These are phyloP conservation scores for Atalantia buxifolia DNA, from an alignment of 345 rosid genomes.

Conservation along the genomic window DNA sequence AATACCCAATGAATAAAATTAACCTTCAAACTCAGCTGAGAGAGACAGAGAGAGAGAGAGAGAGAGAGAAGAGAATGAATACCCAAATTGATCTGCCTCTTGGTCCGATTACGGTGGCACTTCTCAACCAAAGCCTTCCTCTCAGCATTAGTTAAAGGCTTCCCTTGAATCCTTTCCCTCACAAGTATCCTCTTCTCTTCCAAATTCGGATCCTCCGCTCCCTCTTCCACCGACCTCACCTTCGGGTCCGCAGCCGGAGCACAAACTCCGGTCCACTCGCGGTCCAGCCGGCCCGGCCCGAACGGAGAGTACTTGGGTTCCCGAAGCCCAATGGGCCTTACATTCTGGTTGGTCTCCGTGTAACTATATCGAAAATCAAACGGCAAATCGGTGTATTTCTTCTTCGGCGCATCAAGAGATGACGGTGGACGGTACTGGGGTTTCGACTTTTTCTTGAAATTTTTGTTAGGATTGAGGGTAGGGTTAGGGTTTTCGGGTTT, in stretches of 20 bases:
- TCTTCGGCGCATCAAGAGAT: constrained; percentile 64
- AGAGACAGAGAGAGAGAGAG: no score
- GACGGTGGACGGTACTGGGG: constrained; percentile 85
- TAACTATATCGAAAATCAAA: constrained; percentile 89
- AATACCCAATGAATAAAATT: not conserved
- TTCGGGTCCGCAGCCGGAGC: constrained; percentile 75
- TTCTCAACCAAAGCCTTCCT: constrained; percentile 69
- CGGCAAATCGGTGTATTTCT: constrained; percentile 53
- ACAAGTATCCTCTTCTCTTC: constrained; percentile 64
- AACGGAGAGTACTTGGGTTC: constrained; percentile 96
- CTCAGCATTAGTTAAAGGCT: constrained; percentile 65
- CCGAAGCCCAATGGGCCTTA: constrained; percentile 82
- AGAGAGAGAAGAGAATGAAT: not conserved
- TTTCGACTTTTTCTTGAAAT: constrained; percentile 38
- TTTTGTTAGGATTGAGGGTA: no score
- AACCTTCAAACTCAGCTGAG: not conserved
- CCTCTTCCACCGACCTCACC: constrained; percentile 55
- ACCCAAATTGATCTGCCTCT: constrained; percentile 77
- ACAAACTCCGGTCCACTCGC: constrained; percentile 88
- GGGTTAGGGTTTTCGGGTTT: constrained; percentile 26
- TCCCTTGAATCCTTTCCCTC: constrained; percentile 68
- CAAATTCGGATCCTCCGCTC: constrained; percentile 55
- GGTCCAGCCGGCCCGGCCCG: constrained; percentile 73
- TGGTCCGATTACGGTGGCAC: constrained; percentile 66
- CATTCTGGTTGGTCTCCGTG: constrained; percentile 69